Percentiles rank a stretch among this genome's conserved stretches.
phyloP scores from a whole-genome alignment of 495 filamentous ascomycete genomes.

The Xylaria acuta region DNA sequence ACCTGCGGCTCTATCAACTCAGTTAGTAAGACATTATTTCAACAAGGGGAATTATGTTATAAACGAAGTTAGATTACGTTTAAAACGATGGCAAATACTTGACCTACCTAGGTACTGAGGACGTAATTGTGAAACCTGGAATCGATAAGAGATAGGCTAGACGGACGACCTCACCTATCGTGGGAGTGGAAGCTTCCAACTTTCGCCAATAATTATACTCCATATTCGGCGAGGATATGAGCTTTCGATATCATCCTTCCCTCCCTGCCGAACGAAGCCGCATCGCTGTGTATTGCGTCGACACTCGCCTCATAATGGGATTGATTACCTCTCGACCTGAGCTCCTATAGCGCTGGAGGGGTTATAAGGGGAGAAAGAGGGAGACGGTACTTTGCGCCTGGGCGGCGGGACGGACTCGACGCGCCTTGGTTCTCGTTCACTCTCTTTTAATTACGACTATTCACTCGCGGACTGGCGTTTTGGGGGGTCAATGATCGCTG shows the following conservation, averaged over 20 bases:
- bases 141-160: background rate
- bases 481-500: background rate
- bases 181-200: background rate
- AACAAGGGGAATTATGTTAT: too few species aligned
- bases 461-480: background rate
- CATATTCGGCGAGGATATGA: background rate
- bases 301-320: slow-evolving; percentile 3
- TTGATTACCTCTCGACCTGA: slow-evolving; percentile 10
- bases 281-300: background rate
- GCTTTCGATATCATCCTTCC: background rate
- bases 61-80: background rate
- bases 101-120: too few species aligned
- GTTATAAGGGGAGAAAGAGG: background rate
- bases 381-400: background rate
- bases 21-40: too few species aligned
- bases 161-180: background rate
- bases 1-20: too few species aligned
- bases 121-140: too few species aligned
- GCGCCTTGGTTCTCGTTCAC: background rate
- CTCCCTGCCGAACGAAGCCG: background rate
- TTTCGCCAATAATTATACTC: background rate
- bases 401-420: background rate
- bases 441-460: background rate
- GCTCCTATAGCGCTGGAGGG: slow-evolving; percentile 12
- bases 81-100: background rate